These are phyloP conservation scores for Lodderomyces theae DNA, from an alignment of 1,139 yeast genomes.

Conservation along the genomic window DNA sequence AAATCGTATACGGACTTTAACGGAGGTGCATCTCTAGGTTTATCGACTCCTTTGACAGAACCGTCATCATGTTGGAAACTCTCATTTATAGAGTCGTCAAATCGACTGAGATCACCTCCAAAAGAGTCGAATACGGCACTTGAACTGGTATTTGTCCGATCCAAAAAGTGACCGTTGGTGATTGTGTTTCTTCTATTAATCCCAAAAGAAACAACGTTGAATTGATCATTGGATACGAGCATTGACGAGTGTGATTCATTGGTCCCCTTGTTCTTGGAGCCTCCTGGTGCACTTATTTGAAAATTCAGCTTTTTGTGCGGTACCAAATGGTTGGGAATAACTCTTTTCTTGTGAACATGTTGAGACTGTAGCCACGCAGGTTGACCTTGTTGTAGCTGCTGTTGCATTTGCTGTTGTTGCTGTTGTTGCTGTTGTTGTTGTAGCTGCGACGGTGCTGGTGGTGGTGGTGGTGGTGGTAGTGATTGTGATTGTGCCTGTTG, in stretches of 20 bases:
- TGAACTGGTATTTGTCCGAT: slow-evolving; percentile 9
- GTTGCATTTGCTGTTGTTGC: slow-evolving; percentile 8
- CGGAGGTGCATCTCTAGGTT: slow-evolving; percentile 49
- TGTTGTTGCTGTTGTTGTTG: slow-evolving; percentile 5
- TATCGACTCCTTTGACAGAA: slow-evolving; percentile 14
- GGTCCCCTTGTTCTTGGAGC: slow-evolving; percentile 18
- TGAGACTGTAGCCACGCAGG: slow-evolving; percentile 6
- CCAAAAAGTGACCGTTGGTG: slow-evolving; percentile 11
- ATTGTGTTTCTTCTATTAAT: slow-evolving; percentile 18
- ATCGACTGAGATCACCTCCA: slow-evolving; percentile 26
- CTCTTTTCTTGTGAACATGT: slow-evolving; percentile 53
- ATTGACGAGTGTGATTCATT: slow-evolving; percentile 9
- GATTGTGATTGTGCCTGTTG: slow-evolving; percentile 3
- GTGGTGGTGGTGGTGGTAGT: slow-evolving; percentile 8
- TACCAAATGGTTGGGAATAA: slow-evolving; percentile 55
- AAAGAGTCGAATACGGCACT: slow-evolving; percentile 11
- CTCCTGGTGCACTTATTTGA: slow-evolving; percentile 26
- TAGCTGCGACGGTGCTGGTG: slow-evolving; percentile 6
- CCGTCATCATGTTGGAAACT: slow-evolving; percentile 23
- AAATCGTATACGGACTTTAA: slow-evolving; percentile 57
- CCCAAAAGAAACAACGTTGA: slow-evolving; percentile 42
- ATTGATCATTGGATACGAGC: slow-evolving; percentile 23
- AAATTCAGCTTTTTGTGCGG: slow-evolving; percentile 45
- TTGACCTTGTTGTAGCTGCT: slow-evolving; percentile 19
- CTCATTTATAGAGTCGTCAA: slow-evolving; percentile 32